Base-by-base conservation (phyloP, 164 flowering plant genomes). In the Stephania japonica region DNA sequence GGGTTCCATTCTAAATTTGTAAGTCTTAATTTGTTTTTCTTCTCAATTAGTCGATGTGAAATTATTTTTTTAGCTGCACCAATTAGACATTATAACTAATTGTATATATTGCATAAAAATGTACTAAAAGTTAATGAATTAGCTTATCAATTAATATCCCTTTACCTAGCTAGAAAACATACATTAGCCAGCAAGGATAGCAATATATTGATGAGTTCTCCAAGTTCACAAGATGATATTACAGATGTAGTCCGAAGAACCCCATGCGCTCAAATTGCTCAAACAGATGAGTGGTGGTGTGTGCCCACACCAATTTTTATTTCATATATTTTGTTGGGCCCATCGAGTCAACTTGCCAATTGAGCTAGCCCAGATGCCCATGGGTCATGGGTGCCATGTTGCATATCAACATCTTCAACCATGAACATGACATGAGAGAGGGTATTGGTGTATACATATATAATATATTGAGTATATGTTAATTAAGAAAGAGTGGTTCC, bases 311-410 rank as follows among this genome's bases (percentile, higher is more conserved):
- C 38, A 32, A 32, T 14, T 64, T 11, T 26, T 64, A 4, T 59
- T 59, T 50, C 19, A 50, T 50, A 50, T 50, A 13, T 50, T 12
- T 50, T 50, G 14, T 50, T 50, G 14, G n/a, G 42, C 4, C 18
- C 67, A 64, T 64, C 67, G 12, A 64, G 67, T 64, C 67, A 64
- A 64, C 67, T 64, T 64, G 41, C 21, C 67, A 64, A 64, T 64
- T 24, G 67, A 64, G 26, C 8, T 32, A 32, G 38, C 41, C n/a
- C 21, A 26, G 41, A 7, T 64, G 41, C 67, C 26, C 67, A 64
- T 64, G 67, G 67, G 12, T 64, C 67, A 64, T 64, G 67, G 67
- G 12, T 64, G 67, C 67, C 41, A 64, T 64, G 67, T 64, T 64
- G 18, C 67, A 59, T 19, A 59, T 59, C 64, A 21, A 59, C 64